Base-by-base conservation (phyloP, 352 stramenopile genomes). In the Pythium scleroteichum region DNA sequence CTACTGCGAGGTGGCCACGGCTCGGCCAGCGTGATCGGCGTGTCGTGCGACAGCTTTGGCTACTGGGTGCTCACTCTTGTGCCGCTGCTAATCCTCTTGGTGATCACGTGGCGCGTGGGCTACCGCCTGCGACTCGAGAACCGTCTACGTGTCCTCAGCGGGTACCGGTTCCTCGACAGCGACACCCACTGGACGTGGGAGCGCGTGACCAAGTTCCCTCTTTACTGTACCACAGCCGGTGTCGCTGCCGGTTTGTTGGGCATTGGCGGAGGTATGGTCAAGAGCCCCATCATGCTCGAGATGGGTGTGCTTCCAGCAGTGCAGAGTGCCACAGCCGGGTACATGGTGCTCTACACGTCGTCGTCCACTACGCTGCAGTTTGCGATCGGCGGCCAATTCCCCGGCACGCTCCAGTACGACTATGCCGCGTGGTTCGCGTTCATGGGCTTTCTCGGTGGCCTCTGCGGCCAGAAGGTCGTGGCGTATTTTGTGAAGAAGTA, bases 241-340 rank as follows among this genome's bases (percentile, higher is more conserved):
- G 82, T 99, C 33, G 94, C 94, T 62, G 96, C 96, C 20, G 96
- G 96, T 8, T 78, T 99, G 45, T 92, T 99, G 58, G 97, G 97
- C 17, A 92, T 99, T 23, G 97, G 96, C 39, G 97, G 96, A 39
- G 97, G 98, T 26, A 98, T 99, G 73, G 93, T 99, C 23, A 98
- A 98, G 62, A 95, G 95, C 0, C 96, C 97, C 0, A 83, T 99
- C 47, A 98, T 99, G 96, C 85, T 99, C 4, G 91, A 98, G 32
- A 98, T 99, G 90, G 96, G 96, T n/a, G 88, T 99, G 17, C 72
- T 98, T 13, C 86, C 86, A 1, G 64, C 71, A 6, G 82, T 95
- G 38, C 86, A 96, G 29, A 96, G 88, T 4, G 93, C 96, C n/a
- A 98, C 95, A 3, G 94, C 90, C 22, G 96, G 92, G 49, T 92